These are phyloP conservation scores for Cetraspora pellucida DNA, from an alignment of 192 early-diverging fungal species.

Conservation along the genomic window DNA sequence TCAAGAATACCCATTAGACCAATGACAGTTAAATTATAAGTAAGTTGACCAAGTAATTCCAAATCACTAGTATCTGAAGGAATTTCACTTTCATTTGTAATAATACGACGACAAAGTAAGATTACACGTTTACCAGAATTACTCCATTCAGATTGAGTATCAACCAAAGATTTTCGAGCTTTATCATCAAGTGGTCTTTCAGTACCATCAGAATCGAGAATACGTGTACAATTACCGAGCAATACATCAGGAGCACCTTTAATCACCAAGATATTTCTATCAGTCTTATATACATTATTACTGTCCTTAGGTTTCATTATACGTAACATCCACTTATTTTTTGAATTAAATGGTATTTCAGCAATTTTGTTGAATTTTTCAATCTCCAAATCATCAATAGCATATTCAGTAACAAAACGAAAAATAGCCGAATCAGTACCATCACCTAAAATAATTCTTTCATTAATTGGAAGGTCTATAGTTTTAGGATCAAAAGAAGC, in stretches of 20 bases:
- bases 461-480: slow-evolving; percentile 49
- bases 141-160: slow-evolving; percentile 58
- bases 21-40: slow-evolving; percentile 61
- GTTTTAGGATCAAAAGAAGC: slow-evolving; percentile 64
- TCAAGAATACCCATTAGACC: slow-evolving; percentile 77
- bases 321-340: slow-evolving; percentile 71
- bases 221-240: slow-evolving; percentile 50
- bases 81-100: not conserved
- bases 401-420: slow-evolving; percentile 53
- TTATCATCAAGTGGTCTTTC: slow-evolving; percentile 45
- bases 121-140: slow-evolving; percentile 61
- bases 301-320: slow-evolving; percentile 32
- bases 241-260: slow-evolving; percentile 85
- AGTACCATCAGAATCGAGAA: slow-evolving; percentile 43
- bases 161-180: slow-evolving; percentile 37
- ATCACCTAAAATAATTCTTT: slow-evolving; percentile 75
- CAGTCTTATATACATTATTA: slow-evolving; percentile 39
- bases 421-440: slow-evolving; percentile 85
- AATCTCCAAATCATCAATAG: not conserved
- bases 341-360: slow-evolving; percentile 74
- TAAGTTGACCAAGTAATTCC: slow-evolving; percentile 37
- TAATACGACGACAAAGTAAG: slow-evolving; percentile 38
- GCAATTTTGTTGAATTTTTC: slow-evolving; percentile 28
- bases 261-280: slow-evolving; percentile 46
- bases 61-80: slow-evolving; percentile 27